Evolutionary conservation across 352 stramenopile genomes (phyloP), one percentile per base, ranked within the genome.

Genomic region (Saprolegnia diclina): DNA sequence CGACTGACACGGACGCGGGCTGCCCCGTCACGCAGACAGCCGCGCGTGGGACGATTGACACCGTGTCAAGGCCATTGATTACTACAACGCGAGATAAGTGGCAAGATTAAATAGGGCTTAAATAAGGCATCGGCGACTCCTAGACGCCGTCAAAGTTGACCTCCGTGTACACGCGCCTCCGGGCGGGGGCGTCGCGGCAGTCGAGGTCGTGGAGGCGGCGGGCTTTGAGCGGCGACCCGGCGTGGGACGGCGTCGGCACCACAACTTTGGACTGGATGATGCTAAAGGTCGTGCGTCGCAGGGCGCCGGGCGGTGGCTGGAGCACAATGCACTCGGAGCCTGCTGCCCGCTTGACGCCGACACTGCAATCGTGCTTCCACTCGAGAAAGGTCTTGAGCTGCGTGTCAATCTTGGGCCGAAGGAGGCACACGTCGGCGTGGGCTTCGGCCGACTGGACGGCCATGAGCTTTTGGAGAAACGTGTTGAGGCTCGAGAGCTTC

Each of bases 71-170:
- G 11, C 42, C 13, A n/a, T n/a, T 48, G 11, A 48, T n/a, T 48
- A 48, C 42, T 14, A 48, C 13, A n/a, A n/a, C 42, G 7, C 13
- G 13, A 48, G 52, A 59, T 4, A 11, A 59, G 19, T 38, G 16
- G 16, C 7, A 9, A 26, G 52, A 9, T 13, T 59, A 59, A 59
- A 59, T 59, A 59, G n/a, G 52, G 11, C 46, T 54, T 54, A 54
- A 54, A 54, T 59, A 59, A n/a, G 3, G 10, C 21, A n/a, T n/a
- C 42, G 42, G 35, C 29, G 29, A 6, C 2, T 35, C 7, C 52
- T 69, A 69, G n/a, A 69, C 21, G 10, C 63, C 63, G 53, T 69
- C 63, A 69, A 69, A 69, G 38, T 69, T 69, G 44, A 69, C 63
- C 18, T 69, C 63, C n/a, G 63, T 69, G 46, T 61, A 69, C 16